phyloP scores from a whole-genome alignment of 1,284 basidiomycete species.

The Athelia psychrophila region DNA sequence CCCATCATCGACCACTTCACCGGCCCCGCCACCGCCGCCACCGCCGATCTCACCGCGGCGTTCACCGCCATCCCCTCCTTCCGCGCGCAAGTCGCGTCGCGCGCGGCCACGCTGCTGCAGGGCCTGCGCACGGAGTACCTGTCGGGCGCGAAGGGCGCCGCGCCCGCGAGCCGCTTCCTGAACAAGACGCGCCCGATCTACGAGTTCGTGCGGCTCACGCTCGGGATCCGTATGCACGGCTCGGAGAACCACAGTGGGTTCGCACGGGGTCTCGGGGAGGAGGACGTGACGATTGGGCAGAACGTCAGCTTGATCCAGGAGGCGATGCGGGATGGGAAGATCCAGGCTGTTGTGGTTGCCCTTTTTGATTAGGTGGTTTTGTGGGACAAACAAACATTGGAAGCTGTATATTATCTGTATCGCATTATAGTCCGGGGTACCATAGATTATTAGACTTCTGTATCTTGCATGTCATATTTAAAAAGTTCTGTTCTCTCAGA shows the following conservation, averaged over 20 bases:
- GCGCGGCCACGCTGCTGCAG: conserved; percentile 28
- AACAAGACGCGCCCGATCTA: conserved; percentile 42
- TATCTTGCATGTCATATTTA: too few relatives aligned
- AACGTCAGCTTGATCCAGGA: conserved; percentile 44
- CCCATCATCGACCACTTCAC: conserved; percentile 33
- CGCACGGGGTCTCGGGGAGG: conserved; percentile 35
- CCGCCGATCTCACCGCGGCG: background rate
- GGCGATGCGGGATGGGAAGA: conserved; percentile 45
- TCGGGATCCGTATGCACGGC: conserved; percentile 47
- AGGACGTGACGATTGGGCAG: conserved; percentile 37
- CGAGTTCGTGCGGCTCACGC: conserved; percentile 40
- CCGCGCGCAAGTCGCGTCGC: conserved; percentile 30
- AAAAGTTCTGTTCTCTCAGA: too few relatives aligned
- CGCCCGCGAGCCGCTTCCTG: conserved; percentile 38
- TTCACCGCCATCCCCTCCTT: conserved; percentile 26
- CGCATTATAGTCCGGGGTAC: too few relatives aligned
- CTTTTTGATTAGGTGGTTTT: conserved; percentile 23
- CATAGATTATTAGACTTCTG: too few relatives aligned
- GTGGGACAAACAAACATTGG: too few relatives aligned
- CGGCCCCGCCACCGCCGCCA: background rate
- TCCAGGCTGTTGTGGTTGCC: conserved; percentile 36
- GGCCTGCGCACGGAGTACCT: conserved; percentile 35
- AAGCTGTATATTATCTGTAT: too few relatives aligned
- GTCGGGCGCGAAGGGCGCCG: conserved; percentile 28
- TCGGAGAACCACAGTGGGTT: conserved; percentile 39